Base-by-base conservation (phyloP, 768 basidiomycete species). In the Kondoa subrosea region DNA sequence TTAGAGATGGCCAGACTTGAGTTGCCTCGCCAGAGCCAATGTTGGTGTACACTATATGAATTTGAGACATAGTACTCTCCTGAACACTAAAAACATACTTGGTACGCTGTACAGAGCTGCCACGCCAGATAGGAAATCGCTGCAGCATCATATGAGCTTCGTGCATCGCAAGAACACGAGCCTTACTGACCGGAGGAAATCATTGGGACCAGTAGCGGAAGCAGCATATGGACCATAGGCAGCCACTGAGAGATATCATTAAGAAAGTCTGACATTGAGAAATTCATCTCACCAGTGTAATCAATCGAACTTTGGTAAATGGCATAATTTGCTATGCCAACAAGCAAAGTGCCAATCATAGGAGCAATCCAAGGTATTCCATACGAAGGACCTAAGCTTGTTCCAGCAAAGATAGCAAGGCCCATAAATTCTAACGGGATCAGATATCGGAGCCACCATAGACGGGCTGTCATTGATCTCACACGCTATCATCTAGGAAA, bases 41-140 rank as follows among this genome's bases (percentile, higher is more conserved):
- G 27, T 68, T 68, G 26, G 63, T 64, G 64, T 33, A 68, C 67
- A 68, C 63, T 64, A 25, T 25, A 29, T 15, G 34, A 26, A 29
- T 15, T 14, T 34, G 25, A 26, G 25, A 60, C 59, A 31, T 60
- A 16, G 8, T 25, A 25, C 30, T 4, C 4, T 26, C 4, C 59
- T 12, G 30, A 26, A 60, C 4, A 31, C 8, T 4, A 16, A 12
- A 25, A 12, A 25, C 25, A 21, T 4, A 64, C 63, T 68, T 3
- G 67, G 67, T 33, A 33, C 32, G 15, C 62, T 64, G 66, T 68
- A 68, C 8, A 68, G 40, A 21, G 67, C 67, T 31, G 67, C 67
- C 21, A 68, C 57, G 56, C 67, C 67, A 33, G 67, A 66, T 8
- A 68, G 67, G 66, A 68, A 68, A 50, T 68, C 67, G 29, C 67